phyloP scores from a whole-genome alignment of 2,329 filamentous ascomycete species.

The Fusarium humuli region DNA sequence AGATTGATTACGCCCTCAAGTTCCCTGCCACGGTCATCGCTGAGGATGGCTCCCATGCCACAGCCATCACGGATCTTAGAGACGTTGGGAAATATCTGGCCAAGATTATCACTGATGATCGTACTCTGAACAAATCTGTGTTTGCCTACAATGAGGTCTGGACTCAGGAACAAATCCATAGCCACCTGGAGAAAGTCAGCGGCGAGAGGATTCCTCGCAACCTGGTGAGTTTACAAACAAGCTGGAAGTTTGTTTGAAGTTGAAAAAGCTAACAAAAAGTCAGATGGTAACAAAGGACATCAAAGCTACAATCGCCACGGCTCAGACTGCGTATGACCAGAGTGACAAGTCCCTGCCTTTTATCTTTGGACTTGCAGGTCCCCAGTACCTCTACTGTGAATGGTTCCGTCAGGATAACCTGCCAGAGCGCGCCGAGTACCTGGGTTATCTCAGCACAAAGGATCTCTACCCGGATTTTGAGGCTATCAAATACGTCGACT shows the following conservation, averaged over 20 bases:
- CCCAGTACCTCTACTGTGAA: conserved; percentile 31
- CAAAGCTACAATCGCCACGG: conserved; percentile 4
- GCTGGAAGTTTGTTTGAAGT: accelerated
- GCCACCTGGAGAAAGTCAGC: conserved; percentile 58
- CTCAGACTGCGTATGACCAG: conserved; percentile 5
- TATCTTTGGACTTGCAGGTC: conserved; percentile 4
- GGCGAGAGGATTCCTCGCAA: conserved; percentile 59
- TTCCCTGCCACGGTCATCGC: conserved; percentile 53
- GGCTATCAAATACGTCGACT: conserved; percentile 24
- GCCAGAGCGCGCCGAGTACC: conserved; percentile 22
- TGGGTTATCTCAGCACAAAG: conserved; percentile 30
- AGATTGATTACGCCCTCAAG: conserved; percentile 48
- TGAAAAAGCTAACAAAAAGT: neutral
- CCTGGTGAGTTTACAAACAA: conserved; percentile 8
- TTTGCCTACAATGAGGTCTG: conserved; percentile 61
- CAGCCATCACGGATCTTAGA: conserved; percentile 60
- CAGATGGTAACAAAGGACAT: conserved; percentile 24
- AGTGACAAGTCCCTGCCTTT: conserved; percentile 7
- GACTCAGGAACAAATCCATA: conserved; percentile 60
- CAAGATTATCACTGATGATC: conserved; percentile 61
- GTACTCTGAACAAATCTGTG: conserved; percentile 66
- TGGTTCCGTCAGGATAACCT: conserved; percentile 36
- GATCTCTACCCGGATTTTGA: conserved; percentile 36
- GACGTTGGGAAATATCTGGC: conserved; percentile 66
- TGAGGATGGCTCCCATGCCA: conserved; percentile 59